Evolutionary conservation across 164 flowering plant species (phyloP).

Genomic region (Vitis labrusca): DNA sequence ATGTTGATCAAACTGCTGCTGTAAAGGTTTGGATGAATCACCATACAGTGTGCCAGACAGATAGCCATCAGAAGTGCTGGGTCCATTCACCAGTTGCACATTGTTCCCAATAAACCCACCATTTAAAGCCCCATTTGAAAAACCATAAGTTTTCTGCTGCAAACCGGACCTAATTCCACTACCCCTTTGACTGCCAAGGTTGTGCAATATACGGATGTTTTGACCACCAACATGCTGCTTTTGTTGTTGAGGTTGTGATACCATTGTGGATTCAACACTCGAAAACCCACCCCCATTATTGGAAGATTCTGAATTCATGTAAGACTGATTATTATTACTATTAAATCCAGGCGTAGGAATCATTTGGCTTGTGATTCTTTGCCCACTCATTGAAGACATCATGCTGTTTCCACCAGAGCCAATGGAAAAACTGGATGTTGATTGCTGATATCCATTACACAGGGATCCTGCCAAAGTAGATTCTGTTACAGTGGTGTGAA

Average conservation of each 20-base stretch:
- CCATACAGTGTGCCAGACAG: constrained; percentile 43
- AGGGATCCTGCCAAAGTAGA: constrained; percentile 52
- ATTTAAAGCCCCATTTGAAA: constrained; percentile 64
- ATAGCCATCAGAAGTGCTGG: constrained; percentile 65
- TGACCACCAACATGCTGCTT: constrained; percentile 68
- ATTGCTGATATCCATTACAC: constrained; percentile 76
- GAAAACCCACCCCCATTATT: constrained; percentile 59
- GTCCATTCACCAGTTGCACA: constrained; percentile 56
- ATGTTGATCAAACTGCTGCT: constrained; percentile 64
- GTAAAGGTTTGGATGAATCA: constrained; percentile 51
- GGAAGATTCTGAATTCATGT: constrained; percentile 55
- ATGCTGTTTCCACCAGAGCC: constrained; percentile 54
- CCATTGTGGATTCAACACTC: constrained; percentile 53
- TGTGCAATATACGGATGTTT: constrained; percentile 71
- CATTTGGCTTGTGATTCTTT: constrained; percentile 76
- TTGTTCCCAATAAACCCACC: constrained; percentile 63
- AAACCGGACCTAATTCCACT: constrained; percentile 62
- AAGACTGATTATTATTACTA: constrained; percentile 41
- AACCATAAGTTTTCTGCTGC: constrained; percentile 68
- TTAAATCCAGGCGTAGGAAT: constrained; percentile 94
- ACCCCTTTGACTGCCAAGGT: constrained; percentile 69
- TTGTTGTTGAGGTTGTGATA: constrained; percentile 61
- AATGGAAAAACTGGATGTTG: constrained; percentile 45
- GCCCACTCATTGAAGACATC: constrained; percentile 54
- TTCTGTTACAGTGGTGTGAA: not conserved